Conservation (phyloP, 495 filamentous ascomycete species). For the Sphaerosporella brunnea region DNA sequence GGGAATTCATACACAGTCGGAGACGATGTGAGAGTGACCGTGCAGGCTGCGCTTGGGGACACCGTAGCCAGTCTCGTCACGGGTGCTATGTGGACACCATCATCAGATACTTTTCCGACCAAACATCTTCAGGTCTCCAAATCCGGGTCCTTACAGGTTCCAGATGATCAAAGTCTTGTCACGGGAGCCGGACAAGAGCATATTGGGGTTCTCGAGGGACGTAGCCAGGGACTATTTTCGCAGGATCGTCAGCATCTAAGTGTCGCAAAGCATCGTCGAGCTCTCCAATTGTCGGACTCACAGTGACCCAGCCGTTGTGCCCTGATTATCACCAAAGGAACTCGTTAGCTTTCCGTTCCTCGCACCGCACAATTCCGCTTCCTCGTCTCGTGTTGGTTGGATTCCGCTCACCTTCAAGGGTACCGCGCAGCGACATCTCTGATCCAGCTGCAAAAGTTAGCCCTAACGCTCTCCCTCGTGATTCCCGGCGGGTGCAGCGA, state of each 20-base stretch:
- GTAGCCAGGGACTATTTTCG: constrained; percentile 59
- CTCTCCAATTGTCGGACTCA: constrained; percentile 8
- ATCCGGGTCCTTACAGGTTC: constrained; percentile 47
- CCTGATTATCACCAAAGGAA: constrained; percentile 14
- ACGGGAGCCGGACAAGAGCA: constrained; percentile 92
- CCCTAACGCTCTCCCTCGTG: background rate
- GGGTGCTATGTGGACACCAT: constrained; percentile 36
- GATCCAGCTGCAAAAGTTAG: constrained; percentile 17
- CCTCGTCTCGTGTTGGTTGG: background rate
- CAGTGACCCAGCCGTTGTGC: constrained; percentile 52
- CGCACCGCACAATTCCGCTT: no score
- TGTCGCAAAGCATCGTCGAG: no score
- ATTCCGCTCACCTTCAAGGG: constrained; percentile 25
- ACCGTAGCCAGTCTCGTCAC: constrained; percentile 90
- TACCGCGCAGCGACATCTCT: constrained; percentile 26
- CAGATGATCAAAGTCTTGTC: constrained; percentile 99
- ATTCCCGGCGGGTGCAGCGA: constrained; percentile 1
- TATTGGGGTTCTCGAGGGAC: constrained; percentile 99
- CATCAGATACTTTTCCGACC: constrained; percentile 19
- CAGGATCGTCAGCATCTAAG: no score
- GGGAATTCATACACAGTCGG: constrained; percentile 76
- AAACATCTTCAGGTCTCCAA: constrained; percentile 2
- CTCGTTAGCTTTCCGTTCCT: constrained; percentile 14
- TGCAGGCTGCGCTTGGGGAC: constrained; percentile 97
- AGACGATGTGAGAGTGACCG: constrained; percentile 99